Percentiles rank a stretch among this genome's conserved stretches.
phyloP scores from a whole-genome alignment of 208 protist species.

The Wallacemonas collosoma region DNA sequence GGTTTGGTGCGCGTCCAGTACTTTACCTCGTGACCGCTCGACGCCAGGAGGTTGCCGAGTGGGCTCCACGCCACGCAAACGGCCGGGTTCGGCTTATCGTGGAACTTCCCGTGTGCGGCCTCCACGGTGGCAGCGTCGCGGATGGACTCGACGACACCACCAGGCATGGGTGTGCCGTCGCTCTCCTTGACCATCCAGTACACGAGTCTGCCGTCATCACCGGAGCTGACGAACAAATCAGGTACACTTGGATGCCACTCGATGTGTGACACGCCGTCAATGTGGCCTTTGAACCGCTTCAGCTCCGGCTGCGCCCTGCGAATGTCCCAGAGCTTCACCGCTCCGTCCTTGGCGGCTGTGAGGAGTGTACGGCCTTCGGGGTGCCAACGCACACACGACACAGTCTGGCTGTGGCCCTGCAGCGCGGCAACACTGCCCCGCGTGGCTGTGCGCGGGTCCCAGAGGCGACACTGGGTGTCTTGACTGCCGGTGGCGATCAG shows the following conservation, averaged over 20 bases:
- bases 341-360: conserved; percentile 78
- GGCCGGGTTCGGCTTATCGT: conserved; percentile 78
- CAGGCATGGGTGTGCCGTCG: conserved; percentile 52
- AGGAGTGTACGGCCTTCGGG: conserved; percentile 75
- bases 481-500: conserved; percentile 88
- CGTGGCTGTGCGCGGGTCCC: conserved; percentile 82
- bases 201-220: conserved; percentile 75
- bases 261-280: conserved; percentile 68
- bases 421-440: conserved; percentile 78
- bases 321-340: conserved; percentile 86
- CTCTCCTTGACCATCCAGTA: conserved; percentile 86
- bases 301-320: conserved; percentile 77
- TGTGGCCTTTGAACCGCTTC: conserved; percentile 77
- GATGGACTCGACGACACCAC: conserved; percentile 63
- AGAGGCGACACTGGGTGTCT: conserved; percentile 83
- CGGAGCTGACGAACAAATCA: conserved; percentile 78
- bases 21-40: conserved; percentile 80
- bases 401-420: conserved; percentile 77
- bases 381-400: conserved; percentile 87
- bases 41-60: conserved; percentile 79
- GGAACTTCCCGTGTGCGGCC: conserved; percentile 79
- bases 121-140: conserved; percentile 68
- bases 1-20: conserved; percentile 90
- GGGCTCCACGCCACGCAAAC: conserved; percentile 80
- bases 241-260: conserved; percentile 80